A percentile compares a stretch with the other conserved stretches of the same genome.
Conservation (phyloP, 2,329 filamentous ascomycete species). For the Bipolaris victoriae region DNA sequence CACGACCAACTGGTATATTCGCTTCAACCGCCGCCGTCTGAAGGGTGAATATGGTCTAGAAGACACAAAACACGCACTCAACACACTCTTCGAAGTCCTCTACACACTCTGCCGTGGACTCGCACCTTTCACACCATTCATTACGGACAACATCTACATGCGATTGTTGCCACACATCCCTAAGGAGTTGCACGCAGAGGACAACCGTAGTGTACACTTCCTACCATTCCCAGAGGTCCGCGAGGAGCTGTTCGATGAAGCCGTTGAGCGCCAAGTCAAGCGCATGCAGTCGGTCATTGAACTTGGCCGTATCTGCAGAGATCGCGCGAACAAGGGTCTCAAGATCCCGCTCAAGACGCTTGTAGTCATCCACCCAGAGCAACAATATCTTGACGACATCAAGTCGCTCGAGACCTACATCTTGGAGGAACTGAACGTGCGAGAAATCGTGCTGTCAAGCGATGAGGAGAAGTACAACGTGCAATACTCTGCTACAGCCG, state of each 20-base stretch:
- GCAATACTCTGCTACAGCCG: conserved; percentile 85
- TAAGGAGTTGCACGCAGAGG: conserved; percentile 69
- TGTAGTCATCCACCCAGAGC: conserved; percentile 84
- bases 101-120: conserved; percentile 87
- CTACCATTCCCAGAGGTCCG: conserved; percentile 86
- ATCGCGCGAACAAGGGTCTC: conserved; percentile 80
- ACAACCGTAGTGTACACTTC: conserved; percentile 90
- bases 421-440: conserved; percentile 87
- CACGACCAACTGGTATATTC: conserved; percentile 98
- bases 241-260: conserved; percentile 83
- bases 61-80: conserved; percentile 88
- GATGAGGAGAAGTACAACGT: conserved; percentile 93
- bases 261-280: conserved; percentile 82
- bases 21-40: conserved; percentile 87
- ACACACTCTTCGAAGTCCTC: conserved; percentile 91
- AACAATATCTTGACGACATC: conserved; percentile 84
- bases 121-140: conserved; percentile 93
- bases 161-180: conserved; percentile 83
- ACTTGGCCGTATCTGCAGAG: conserved; percentile 82
- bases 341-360: conserved; percentile 92
- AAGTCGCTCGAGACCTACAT: conserved; percentile 87
- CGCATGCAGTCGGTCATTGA: conserved; percentile 98
- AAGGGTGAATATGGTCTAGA: conserved; percentile 88
- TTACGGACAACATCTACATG: conserved; percentile 92
- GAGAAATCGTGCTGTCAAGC: conserved; percentile 79